phyloP scores from a whole-genome alignment of 2,329 filamentous ascomycete genomes.

The Pleoardoris graminearum region DNA sequence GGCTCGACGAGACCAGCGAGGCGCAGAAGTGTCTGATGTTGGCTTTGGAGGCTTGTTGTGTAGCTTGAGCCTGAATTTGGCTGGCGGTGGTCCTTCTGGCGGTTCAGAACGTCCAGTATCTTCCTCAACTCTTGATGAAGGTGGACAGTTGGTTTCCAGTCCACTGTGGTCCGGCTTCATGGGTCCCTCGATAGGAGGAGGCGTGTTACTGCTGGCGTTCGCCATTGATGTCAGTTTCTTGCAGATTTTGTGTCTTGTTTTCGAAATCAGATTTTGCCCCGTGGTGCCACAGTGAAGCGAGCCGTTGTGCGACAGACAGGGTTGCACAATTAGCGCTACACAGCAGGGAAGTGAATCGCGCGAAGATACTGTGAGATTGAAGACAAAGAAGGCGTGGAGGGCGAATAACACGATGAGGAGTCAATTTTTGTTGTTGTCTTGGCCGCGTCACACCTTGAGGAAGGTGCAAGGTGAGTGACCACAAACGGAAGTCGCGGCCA shows the following conservation, averaged over 20 bases:
- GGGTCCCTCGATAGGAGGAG: too few species aligned
- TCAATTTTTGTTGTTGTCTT: slow-evolving; percentile 7
- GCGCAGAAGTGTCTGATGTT: not conserved
- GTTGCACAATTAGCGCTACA: too few species aligned
- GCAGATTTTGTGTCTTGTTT: not conserved
- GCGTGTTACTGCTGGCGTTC: too few species aligned
- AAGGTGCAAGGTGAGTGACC: slow-evolving; percentile 1
- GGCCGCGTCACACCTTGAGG: not conserved
- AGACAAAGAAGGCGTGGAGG: not conserved
- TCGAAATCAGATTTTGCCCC: too few species aligned
- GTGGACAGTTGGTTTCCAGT: not conserved
- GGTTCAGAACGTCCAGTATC: not conserved
- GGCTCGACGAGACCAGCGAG: not conserved
- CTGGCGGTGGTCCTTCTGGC: not conserved
- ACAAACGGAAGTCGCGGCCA: slow-evolving; percentile 1
- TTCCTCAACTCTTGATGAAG: not conserved
- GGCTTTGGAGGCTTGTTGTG: not conserved
- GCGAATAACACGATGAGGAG: not conserved
- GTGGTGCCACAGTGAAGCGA: slow-evolving; percentile 1
- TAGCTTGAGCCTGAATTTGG: slow-evolving; percentile 5
- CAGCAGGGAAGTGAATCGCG: too few species aligned
- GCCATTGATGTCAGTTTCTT: not conserved
- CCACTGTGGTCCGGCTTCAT: not conserved
- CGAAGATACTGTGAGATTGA: too few species aligned
- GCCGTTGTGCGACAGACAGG: not conserved